Percentiles rank a stretch among this genome's conserved stretches.
Conservation (phyloP, 768 basidiomycete genomes). For the Lactarius sp. region DNA sequence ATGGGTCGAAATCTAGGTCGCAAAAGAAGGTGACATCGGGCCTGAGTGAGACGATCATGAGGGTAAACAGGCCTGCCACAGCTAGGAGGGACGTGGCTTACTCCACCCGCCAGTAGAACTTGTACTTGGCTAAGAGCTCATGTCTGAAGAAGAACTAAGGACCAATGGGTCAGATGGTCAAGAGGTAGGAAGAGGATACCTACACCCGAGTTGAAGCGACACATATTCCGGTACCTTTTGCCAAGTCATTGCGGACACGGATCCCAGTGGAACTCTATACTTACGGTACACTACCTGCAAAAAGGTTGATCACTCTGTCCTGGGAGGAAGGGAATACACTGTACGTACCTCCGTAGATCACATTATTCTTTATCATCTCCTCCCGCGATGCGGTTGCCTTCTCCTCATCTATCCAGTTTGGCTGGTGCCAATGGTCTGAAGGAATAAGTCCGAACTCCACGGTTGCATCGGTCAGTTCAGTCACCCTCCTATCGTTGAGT, state of each 20-base stretch:
- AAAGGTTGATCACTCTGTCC: not conserved
- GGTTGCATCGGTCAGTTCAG: constrained; percentile 53
- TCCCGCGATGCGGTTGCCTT: constrained; percentile 44
- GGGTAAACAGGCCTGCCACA: not conserved
- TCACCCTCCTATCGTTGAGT: constrained; percentile 43
- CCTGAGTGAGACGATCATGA: constrained; percentile 28
- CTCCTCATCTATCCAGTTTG: constrained; percentile 60
- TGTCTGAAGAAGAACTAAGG: constrained; percentile 54
- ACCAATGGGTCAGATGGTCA: not conserved
- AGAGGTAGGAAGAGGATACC: constrained; percentile 28
- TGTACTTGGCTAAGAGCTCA: constrained; percentile 36
- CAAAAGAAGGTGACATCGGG: constrained; percentile 57
- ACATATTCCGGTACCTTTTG: constrained; percentile 86
- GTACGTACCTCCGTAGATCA: constrained; percentile 48
- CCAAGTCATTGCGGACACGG: constrained; percentile 1
- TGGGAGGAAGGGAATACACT: not conserved
- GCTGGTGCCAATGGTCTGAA: constrained; percentile 74
- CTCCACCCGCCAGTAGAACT: constrained; percentile 51
- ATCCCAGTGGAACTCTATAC: constrained; percentile 30
- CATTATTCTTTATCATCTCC: constrained; percentile 51
- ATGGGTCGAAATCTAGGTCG: constrained; percentile 52
- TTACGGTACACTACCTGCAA: constrained; percentile 66
- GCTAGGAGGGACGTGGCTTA: constrained; percentile 28
- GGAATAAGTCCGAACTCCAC: constrained; percentile 80
- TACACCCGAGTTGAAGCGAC: constrained; percentile 89